These are phyloP conservation scores for Botrytis deweyae DNA, from an alignment of 2,329 filamentous ascomycete species.

Conservation along the genomic window DNA sequence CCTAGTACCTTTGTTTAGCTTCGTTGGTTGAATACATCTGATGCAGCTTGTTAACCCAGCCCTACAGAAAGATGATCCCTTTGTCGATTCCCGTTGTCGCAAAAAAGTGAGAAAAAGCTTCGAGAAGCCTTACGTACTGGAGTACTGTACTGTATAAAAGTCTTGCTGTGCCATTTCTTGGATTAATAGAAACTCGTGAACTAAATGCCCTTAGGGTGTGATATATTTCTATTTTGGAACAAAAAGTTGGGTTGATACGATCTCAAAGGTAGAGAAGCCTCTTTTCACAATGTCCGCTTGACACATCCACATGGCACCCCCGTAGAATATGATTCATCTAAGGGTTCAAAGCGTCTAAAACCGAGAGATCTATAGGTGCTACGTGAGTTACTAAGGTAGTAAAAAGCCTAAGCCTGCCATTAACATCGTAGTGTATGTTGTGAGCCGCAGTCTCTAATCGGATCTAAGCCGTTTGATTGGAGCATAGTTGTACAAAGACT, in stretches of 20 bases:
- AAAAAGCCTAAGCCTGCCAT: slow-evolving; percentile 12
- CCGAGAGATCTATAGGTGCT: neutral
- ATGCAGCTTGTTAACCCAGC: slow-evolving; percentile 5
- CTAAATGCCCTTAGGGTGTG: neutral
- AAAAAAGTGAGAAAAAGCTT: slow-evolving; percentile 16
- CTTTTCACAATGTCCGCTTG: slow-evolving; percentile 4
- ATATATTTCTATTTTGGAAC: neutral
- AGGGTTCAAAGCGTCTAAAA: slow-evolving; percentile 10
- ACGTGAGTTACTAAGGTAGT: neutral
- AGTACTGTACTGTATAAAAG: neutral
- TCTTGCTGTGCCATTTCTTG: neutral
- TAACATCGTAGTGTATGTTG: slow-evolving; percentile 27
- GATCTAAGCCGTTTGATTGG: slow-evolving; percentile 29
- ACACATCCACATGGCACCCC: slow-evolving; percentile 32
- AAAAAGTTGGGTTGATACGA: neutral
- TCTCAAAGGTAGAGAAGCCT: slow-evolving; percentile 11
- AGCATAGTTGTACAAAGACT: neutral
- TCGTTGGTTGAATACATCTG: neutral
- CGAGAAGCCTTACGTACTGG: slow-evolving; percentile 20
- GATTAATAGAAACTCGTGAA: neutral
- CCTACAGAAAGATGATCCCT: slow-evolving; percentile 16
- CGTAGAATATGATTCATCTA: slow-evolving; percentile 12
- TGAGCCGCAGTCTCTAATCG: slow-evolving; percentile 36
- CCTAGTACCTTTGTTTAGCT: neutral
- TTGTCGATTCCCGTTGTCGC: neutral